phyloP scores from a whole-genome alignment of 2,329 filamentous ascomycete species.

The Cercospora zeae-maydis region DNA sequence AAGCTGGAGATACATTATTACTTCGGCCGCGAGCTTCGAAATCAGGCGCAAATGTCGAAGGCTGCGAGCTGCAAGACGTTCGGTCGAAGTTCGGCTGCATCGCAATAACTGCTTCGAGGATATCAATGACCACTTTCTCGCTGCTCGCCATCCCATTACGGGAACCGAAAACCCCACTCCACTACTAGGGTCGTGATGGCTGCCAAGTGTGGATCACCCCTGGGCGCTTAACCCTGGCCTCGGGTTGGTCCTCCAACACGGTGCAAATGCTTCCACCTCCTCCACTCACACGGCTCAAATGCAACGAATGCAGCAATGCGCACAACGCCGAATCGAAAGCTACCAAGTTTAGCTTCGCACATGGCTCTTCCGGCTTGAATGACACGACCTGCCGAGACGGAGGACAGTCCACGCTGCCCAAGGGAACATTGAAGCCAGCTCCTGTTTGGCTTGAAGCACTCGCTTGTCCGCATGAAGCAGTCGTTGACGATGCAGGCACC shows the following conservation, averaged over 20 bases:
- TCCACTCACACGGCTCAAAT: slow-evolving; percentile 7
- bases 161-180: neutral
- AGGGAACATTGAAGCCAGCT: neutral
- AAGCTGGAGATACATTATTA: neutral
- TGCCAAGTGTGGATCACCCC: neutral
- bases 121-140: neutral
- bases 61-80: too few species aligned
- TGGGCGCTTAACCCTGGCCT: slow-evolving; percentile 11
- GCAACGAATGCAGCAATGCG: neutral
- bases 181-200: neutral
- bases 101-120: neutral
- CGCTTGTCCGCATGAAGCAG: neutral
- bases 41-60: too few species aligned
- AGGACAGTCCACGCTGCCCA: slow-evolving; percentile 1
- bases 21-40: neutral
- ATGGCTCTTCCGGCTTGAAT: slow-evolving; percentile 10
- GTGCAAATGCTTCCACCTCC: neutral
- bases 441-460: neutral
- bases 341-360: slow-evolving; percentile 10
- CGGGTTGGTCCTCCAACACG: slow-evolving; percentile 13
- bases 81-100: too few species aligned
- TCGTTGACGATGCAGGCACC: slow-evolving; percentile 9
- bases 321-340: neutral
- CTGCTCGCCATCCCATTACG: neutral
- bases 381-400: neutral